These are phyloP conservation scores for Nemania sp. DNA, from an alignment of 2,329 filamentous ascomycete species.

Conservation along the genomic window DNA sequence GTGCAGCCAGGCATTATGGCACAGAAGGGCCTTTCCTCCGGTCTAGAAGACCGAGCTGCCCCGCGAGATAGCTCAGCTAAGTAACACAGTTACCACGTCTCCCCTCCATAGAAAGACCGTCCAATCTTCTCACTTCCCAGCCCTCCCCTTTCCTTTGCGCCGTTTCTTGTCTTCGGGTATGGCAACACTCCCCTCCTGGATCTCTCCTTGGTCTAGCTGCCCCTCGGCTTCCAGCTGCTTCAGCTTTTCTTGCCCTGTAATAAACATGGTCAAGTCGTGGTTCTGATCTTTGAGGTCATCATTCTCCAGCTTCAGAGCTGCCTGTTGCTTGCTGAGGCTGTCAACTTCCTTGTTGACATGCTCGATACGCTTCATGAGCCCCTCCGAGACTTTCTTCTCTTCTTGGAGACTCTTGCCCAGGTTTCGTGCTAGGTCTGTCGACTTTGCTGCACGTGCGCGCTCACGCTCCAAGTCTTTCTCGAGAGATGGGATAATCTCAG, in stretches of 20 bases:
- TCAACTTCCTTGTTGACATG: slow-evolving; percentile 68
- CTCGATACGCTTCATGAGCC: slow-evolving; percentile 79
- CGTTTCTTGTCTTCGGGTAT: slow-evolving; percentile 58
- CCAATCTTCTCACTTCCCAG: slow-evolving; percentile 28
- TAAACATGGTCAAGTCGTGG: slow-evolving; percentile 83
- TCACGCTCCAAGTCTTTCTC: slow-evolving; percentile 75
- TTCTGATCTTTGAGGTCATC: slow-evolving; percentile 83
- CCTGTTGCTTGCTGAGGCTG: slow-evolving; percentile 58
- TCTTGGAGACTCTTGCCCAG: slow-evolving; percentile 78
- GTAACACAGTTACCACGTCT: not conserved
- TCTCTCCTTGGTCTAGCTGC: slow-evolving; percentile 65
- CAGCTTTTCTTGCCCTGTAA: slow-evolving; percentile 80
- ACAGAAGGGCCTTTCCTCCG: too few species aligned
- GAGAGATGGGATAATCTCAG: slow-evolving; percentile 64
- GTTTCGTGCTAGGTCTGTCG: slow-evolving; percentile 73
- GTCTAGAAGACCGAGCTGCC: too few species aligned
- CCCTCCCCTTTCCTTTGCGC: slow-evolving; percentile 56
- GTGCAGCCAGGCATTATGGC: too few species aligned
- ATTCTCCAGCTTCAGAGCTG: slow-evolving; percentile 63
- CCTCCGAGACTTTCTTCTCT: slow-evolving; percentile 82
- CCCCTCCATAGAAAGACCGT: too few species aligned
- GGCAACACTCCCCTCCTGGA: slow-evolving; percentile 72
- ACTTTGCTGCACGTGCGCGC: slow-evolving; percentile 68
- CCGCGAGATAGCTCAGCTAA: too few species aligned
- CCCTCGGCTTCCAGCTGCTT: slow-evolving; percentile 68